Conservation (phyloP, 139 green algal species). For the Volvox africanus region DNA sequence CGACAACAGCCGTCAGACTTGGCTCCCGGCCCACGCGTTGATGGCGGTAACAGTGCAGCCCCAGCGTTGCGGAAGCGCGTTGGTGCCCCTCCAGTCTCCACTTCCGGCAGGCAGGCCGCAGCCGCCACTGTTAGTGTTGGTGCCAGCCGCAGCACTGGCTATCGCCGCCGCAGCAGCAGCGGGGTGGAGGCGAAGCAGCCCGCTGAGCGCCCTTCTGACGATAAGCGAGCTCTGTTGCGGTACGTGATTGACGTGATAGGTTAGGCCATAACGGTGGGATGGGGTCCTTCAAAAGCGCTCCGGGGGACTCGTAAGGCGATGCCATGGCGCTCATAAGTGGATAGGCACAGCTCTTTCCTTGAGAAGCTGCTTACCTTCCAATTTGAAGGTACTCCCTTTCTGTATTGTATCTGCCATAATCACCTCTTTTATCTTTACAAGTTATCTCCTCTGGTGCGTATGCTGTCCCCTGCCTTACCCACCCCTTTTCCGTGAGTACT, state of each 20-base stretch:
- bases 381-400: too few relatives aligned
- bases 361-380: too few relatives aligned
- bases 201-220: background rate
- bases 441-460: too few relatives aligned
- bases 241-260: background rate
- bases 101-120: background rate
- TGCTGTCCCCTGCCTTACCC: too few relatives aligned
- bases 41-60: background rate
- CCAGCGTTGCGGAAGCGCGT: background rate
- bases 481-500: too few relatives aligned
- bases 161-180: background rate
- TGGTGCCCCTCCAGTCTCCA: background rate
- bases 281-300: too few relatives aligned
- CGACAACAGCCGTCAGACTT: background rate
- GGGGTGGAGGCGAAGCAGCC: background rate
- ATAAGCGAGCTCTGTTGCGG: conserved; percentile 34
- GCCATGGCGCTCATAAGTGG: too few relatives aligned
- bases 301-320: too few relatives aligned
- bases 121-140: background rate
- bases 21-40: background rate
- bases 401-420: too few relatives aligned
- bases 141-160: background rate
- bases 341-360: too few relatives aligned
- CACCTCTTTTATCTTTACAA: too few relatives aligned
- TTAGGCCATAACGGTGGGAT: too few relatives aligned